Base-by-base conservation (phyloP, 176 grass and related monocot species). In the Triticum dicoccoides region DNA sequence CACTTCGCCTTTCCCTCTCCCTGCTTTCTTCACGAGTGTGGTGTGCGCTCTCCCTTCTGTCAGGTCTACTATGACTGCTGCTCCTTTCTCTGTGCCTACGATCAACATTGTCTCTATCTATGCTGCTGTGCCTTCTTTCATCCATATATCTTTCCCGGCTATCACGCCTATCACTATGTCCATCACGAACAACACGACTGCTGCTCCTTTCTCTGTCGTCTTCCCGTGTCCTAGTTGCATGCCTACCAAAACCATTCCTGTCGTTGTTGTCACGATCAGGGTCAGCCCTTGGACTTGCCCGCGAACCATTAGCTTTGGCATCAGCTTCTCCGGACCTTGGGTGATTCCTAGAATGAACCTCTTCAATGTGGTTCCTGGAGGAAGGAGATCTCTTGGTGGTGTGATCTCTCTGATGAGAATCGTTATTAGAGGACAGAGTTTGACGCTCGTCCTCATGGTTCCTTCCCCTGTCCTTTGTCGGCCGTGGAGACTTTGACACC, bases 21-120 rank as follows among this genome's bases (percentile, higher is more conserved):
- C 70, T 81, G 65, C 68, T 89, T 85, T 83, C 80, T 35, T 92
- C 87, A 76, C 41, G 81, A 30, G 23, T 65, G 37, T 49, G 29
- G 62, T 71, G 76, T 32, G 47, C 29, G 32, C 18, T 86, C 59
- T 88, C 88, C 88, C 86, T 89, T 84, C 11, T 34, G 42, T 91
- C 86, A 65, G 82, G 68, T 91, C 91, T 91, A 68, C 71, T 80
- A 64, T 61, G 76, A 83, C 91, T 95, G 69, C 84, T 89, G 80
- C 89, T 95, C 79, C 91, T 90, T 87, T 92, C 87, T 85, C 89
- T 95, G 70, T 87, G 65, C 56, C 78, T 85, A 64, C 2, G 62
- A 68, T 89, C 90, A 61, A 65, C 24, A 61, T 21, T 92, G 61
- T 84, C 80, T 88, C 69, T 81, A 80, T 86, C 65, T 67, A 82